Evolutionary conservation across 73 alveolate genomes (phyloP), one percentile per base, ranked within the genome.

Genomic region (Tetrahymena thermophila): DNA sequence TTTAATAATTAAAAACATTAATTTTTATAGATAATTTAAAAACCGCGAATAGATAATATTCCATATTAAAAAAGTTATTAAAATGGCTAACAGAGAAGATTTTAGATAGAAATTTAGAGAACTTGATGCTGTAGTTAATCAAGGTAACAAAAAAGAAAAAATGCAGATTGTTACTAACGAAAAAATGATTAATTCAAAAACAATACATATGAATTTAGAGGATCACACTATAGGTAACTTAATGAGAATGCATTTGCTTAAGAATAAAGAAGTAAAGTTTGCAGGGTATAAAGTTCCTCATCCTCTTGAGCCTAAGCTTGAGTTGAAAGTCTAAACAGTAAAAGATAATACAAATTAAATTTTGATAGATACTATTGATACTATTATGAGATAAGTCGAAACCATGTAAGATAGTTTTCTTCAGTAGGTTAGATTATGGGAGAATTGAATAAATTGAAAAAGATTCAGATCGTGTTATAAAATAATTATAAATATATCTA

Each of bases 221-320:
- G 99, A 98, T 96, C 99, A 98, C 85, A 97, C 99, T 34, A 96
- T 98, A 42, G 99, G 99, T 5, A 98, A 98, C 94, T 94, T 98
- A 50, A 96, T 98, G 37, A 98, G 99, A 96, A 96, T 97, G 97
- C 98, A 98, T 97, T 96, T 98, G 35, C 97, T 98, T 25, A 95
- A 98, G 95, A 98, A 98, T 94, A 97, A 98, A 35, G 97, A 97
- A 95, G 98, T 98, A 50, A 94, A 98, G 85, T 98, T 98, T 95
- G 99, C 99, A 23, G 99, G 99, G 93, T 98, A 98, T 97, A 97
- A 98, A 95, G 98, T 97, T 85, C 99, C 99, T 23, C 99, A 98
- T 94, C 99, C 99, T 37, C 96, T 98, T 42, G 99, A 98, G 85
- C 97, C 97, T 93, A 94, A 95, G 94, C 95, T 98, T 10, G 99